A percentile compares a stretch with the other conserved stretches of the same genome.
Conservation (phyloP, 2,329 filamentous ascomycete species). For the Colletotrichum falcatum region DNA sequence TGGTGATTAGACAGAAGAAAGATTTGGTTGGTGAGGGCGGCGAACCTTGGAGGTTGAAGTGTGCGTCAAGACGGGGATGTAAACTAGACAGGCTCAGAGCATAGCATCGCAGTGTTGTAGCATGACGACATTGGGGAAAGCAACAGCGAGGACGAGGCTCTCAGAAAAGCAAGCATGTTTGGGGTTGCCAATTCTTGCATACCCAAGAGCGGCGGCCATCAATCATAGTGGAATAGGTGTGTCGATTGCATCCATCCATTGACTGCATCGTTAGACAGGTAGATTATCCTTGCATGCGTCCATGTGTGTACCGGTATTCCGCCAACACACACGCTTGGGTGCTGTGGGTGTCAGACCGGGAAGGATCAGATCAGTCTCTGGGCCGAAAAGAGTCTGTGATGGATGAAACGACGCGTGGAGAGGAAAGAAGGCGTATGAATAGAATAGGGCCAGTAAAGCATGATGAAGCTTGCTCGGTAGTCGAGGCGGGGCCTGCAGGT, state of each 20-base stretch:
- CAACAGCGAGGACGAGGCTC: constrained; percentile 3
- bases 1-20: neutral
- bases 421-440: neutral
- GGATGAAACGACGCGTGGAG: neutral
- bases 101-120: neutral
- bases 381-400: neutral
- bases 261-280: neutral
- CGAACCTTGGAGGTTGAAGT: neutral
- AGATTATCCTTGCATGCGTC: neutral
- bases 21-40: constrained; percentile 3
- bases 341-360: neutral
- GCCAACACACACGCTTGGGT: neutral
- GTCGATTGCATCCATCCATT: neutral
- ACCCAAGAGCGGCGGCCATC: no score
- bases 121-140: neutral
- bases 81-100: neutral
- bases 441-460: neutral
- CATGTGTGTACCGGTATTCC: no score
- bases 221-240: no score
- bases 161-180: neutral
- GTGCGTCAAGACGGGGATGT: neutral
- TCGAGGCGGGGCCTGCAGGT: neutral
- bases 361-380: neutral
- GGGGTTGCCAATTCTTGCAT: neutral
- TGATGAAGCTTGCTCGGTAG: neutral